Percentiles rank a stretch among this genome's conserved stretches.
Conservation (phyloP, 2,329 filamentous ascomycete species). For the Didymella sp. region DNA sequence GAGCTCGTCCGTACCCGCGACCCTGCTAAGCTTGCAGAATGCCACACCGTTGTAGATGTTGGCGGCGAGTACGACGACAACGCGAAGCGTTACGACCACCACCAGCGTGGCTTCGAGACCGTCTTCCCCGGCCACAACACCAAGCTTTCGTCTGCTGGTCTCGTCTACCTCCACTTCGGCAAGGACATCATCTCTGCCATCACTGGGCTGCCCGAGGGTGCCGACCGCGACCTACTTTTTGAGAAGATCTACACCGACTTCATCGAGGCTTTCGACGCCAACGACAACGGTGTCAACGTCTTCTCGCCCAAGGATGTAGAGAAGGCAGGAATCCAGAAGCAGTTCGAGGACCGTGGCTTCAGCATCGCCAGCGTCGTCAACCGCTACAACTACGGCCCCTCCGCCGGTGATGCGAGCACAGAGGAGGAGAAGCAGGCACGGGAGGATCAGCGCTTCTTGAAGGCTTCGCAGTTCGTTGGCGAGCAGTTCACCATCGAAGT, state of each 20-base stretch:
- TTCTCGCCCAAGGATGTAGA: constrained; percentile 76
- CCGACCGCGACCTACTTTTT: constrained; percentile 78
- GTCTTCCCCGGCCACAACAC: constrained; percentile 85
- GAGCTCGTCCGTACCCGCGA: constrained; percentile 87
- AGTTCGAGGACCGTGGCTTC: constrained; percentile 83
- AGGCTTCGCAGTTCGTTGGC: constrained; percentile 83
- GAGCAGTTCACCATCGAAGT: constrained; percentile 86
- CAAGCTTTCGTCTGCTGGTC: constrained; percentile 90
- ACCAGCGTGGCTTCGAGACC: constrained; percentile 88
- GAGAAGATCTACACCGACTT: constrained; percentile 92
- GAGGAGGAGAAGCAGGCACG: constrained; percentile 64
- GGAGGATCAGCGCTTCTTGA: constrained; percentile 81
- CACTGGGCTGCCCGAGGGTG: constrained; percentile 64
- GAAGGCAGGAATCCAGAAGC: constrained; percentile 77
- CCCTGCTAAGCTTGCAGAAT: constrained; percentile 74
- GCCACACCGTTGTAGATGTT: constrained; percentile 98
- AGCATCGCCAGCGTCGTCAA: constrained; percentile 88
- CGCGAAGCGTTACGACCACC: constrained; percentile 88
- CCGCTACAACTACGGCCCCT: constrained; percentile 74
- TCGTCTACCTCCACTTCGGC: constrained; percentile 97
- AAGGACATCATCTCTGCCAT: constrained; percentile 77
- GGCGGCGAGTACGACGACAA: constrained; percentile 87
- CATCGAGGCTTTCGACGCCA: constrained; percentile 93
- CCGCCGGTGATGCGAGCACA: constrained; percentile 42
- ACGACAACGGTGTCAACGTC: constrained; percentile 91